Base-by-base conservation (phyloP, 768 basidiomycete species). In the Sporobolomyces roseus region DNA sequence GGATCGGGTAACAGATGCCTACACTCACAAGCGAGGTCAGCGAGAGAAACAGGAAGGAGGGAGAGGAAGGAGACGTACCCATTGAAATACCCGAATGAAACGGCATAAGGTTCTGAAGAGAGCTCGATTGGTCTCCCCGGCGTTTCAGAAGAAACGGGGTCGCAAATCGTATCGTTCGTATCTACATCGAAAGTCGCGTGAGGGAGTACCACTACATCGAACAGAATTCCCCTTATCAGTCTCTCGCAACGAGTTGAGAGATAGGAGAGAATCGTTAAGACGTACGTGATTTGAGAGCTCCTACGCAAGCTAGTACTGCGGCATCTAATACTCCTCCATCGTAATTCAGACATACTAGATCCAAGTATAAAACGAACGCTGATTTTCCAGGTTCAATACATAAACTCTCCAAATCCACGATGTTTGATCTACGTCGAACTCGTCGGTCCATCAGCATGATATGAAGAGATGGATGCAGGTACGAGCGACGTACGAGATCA, bases 281-380 rank as follows among this genome's bases (percentile, higher is more conserved):
- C 66, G 32, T 17, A 56, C 46, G 88, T 68, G 92, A 91, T 77
- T 82, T 84, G 50, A 98, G 80, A 8, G 94, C 93, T 13, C 88
- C 86, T 55, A 92, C 85, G 82, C 93, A 89, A 0, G 91, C 91
- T 27, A 97, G 77, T 14, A 97, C 82, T 0, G 90, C 84, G 1
- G 96, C 91, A 72, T 99, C 96, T 66, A 93, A 91, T 1, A 84
- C 88, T 76, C 97, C 98, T 8, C 96, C 96, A 77, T 98, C 93
- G 77, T 94, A 96, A 80, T 96, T 98, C 72, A 99, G 90, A 77
- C 94, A 97, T 1, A 88, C 90, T 33, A 90, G 86, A 73, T 99
- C 96, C 73, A 97, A 83, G 76, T 97, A 98, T n/a, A 98, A 83
- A 33, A 88, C 88, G 92, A 93, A 99, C 0, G 82, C 92, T 0